These are phyloP conservation scores for Tardiomyces blankii DNA, from an alignment of 1,139 yeast genomes.

Conservation along the genomic window DNA sequence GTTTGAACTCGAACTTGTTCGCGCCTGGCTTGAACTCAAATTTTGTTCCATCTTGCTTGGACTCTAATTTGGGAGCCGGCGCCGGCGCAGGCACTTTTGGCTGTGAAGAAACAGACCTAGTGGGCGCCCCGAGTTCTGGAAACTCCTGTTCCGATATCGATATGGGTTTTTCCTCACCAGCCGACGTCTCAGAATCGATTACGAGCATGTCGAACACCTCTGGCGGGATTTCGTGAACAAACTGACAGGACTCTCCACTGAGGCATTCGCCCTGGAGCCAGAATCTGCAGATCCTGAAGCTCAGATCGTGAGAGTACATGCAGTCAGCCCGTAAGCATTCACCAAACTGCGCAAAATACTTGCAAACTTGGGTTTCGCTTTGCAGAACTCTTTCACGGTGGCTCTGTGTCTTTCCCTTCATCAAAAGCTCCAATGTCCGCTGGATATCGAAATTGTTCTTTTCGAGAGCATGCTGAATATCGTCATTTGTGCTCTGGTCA, in stretches of 20 bases:
- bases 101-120: too few species aligned
- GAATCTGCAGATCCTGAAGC: conserved; percentile 30
- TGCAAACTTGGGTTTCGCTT: conserved; percentile 24
- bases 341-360: conserved; percentile 30
- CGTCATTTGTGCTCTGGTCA: conserved; percentile 18
- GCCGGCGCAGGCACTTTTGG: too few species aligned
- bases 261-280: conserved; percentile 34
- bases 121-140: conserved; percentile 1
- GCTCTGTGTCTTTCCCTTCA: too few species aligned
- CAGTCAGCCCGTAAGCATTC: conserved; percentile 34
- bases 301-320: conserved; percentile 32
- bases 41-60: too few species aligned
- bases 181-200: conserved; percentile 1
- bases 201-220: conserved; percentile 12
- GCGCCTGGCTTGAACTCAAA: too few species aligned
- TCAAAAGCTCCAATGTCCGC: conserved; percentile 13
- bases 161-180: conserved; percentile 1
- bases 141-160: conserved; percentile 1
- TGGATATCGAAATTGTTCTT: conserved; percentile 23
- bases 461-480: conserved; percentile 21
- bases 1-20: too few species aligned
- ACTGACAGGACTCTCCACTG: conserved; percentile 30
- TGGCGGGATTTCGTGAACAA: conserved; percentile 28
- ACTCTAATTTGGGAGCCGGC: too few species aligned
- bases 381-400: conserved; percentile 1